Base-by-base conservation (phyloP, 139 green algal species). In the Choricystis sp. region DNA sequence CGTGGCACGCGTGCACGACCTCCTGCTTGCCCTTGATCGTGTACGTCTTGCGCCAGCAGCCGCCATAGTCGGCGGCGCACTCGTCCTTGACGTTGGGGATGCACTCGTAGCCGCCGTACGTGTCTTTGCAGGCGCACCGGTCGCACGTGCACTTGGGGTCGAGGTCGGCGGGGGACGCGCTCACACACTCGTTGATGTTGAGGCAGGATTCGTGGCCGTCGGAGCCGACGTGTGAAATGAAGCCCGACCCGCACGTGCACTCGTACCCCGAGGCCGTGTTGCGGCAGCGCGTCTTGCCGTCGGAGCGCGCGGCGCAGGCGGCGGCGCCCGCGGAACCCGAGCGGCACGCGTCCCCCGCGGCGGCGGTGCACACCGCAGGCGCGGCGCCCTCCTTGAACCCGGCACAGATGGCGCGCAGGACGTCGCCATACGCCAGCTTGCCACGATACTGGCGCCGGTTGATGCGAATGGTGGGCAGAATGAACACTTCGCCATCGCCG, bases 381-480 rank as follows among this genome's bases (percentile, higher is more conserved):
- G 88, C 80, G 4, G 67, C 65, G 66, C 72, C 74, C 0, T 74
- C 57, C 2, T 72, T 69, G 74, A 97, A 97, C 16, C 74, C 89
- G 2, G 88, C 76, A 74, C 90, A 97, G 19, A 96, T 65, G 1
- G 83, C 89, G 25, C 86, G 80, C 56, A 94, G 76, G 23, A 97
- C 85, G 23, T 82, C 74, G 1, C 67, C 60, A 20, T 75, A 70
- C 48, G 63, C 69, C 40, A 91, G 71, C 49, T 73, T 79, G 31
- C 86, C 90, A 1, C 90, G 70, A 79, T 96, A 97, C 76, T 96
- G 89, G 29, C 58, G 64, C 1, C 79, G 65, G 75, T 97, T 95
- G 76, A 96, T 83, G 49, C 90, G 75, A 23, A 97, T 74, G 5
- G 88, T 94, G 40, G 90, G 90, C 63, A 95, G 66, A 64, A 95